Percentiles rank a stretch among this genome's conserved stretches.
These are phyloP conservation scores for Cryphonectria radicalis DNA, from an alignment of 2,329 filamentous ascomycete species.

Conservation along the genomic window DNA sequence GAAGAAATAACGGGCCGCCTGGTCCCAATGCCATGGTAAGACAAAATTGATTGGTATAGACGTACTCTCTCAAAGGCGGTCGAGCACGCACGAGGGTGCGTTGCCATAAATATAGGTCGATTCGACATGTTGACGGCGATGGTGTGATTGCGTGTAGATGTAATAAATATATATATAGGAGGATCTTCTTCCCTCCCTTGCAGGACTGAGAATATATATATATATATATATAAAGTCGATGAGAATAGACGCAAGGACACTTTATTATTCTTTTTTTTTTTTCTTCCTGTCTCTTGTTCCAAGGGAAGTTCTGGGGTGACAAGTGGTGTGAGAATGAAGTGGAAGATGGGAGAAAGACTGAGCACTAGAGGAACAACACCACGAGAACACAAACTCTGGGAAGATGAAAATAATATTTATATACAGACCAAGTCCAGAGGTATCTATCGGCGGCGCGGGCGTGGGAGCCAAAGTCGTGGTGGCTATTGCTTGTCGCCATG, in stretches of 20 bases:
- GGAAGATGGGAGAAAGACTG: constrained; percentile 2
- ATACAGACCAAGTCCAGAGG: constrained; percentile 13
- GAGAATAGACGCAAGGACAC: not conserved
- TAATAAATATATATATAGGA: not conserved
- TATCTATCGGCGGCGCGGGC: constrained; percentile 12
- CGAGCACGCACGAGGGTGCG: constrained; percentile 92
- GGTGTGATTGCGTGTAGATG: constrained; percentile 20
- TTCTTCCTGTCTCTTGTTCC: no score
- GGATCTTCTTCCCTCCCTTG: not conserved
- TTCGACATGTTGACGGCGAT: constrained; percentile 62
- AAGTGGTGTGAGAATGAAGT: not conserved
- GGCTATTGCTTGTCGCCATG: constrained; percentile 15
- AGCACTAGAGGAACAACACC: not conserved
- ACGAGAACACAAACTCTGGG: not conserved
- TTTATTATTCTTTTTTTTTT: not conserved
- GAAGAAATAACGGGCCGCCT: constrained; percentile 15
- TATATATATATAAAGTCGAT: not conserved
- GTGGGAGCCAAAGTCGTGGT: constrained; percentile 7
- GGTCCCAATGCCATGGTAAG: constrained; percentile 16
- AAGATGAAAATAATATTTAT: constrained; percentile 26
- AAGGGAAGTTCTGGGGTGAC: not conserved
- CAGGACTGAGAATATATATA: not conserved
- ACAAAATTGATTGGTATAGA: constrained; percentile 29
- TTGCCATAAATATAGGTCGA: constrained; percentile 89
- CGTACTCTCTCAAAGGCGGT: constrained; percentile 94